Evolutionary conservation across 495 filamentous ascomycete species (phyloP).

Genomic region (Tuber aestivum): DNA sequence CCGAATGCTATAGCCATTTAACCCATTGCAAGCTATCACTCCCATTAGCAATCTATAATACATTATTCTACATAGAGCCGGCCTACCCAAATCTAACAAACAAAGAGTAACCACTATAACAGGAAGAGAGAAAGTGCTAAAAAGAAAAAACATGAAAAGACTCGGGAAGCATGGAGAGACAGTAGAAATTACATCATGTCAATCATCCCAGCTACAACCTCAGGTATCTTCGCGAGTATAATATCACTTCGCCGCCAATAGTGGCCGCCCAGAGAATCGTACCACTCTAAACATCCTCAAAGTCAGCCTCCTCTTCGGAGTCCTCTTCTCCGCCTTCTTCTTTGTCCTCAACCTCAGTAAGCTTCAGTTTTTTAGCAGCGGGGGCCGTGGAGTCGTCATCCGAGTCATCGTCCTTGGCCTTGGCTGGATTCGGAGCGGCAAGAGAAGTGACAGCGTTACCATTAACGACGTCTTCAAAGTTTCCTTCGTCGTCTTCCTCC

Average conservation of each 20-base stretch:
- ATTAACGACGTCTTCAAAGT: slow-evolving; percentile 40
- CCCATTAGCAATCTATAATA: background rate
- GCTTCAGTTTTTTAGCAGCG: slow-evolving; percentile 53
- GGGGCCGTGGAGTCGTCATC: slow-evolving; percentile 47
- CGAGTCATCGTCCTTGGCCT: slow-evolving; percentile 37
- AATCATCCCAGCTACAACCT: background rate
- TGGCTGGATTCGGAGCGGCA: slow-evolving; percentile 11
- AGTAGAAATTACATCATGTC: background rate
- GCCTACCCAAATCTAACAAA: background rate
- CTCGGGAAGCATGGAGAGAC: background rate
- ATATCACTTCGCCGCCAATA: background rate
- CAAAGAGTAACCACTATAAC: background rate
- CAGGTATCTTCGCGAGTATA: background rate
- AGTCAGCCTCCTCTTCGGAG: slow-evolving; percentile 57
- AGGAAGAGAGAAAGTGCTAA: background rate
- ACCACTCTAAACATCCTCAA: slow-evolving; percentile 53
- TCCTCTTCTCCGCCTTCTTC: slow-evolving; percentile 46
- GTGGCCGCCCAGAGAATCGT: background rate
- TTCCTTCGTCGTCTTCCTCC: slow-evolving; percentile 45
- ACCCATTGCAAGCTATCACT: background rate
- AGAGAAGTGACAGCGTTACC: slow-evolving; percentile 30
- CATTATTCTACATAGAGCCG: background rate
- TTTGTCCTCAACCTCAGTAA: slow-evolving; percentile 48
- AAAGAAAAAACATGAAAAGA: background rate
- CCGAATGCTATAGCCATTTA: background rate